These are phyloP conservation scores for Porphyra umbilicalis DNA, from an alignment of 31 red algal genomes.

Conservation along the genomic window DNA sequence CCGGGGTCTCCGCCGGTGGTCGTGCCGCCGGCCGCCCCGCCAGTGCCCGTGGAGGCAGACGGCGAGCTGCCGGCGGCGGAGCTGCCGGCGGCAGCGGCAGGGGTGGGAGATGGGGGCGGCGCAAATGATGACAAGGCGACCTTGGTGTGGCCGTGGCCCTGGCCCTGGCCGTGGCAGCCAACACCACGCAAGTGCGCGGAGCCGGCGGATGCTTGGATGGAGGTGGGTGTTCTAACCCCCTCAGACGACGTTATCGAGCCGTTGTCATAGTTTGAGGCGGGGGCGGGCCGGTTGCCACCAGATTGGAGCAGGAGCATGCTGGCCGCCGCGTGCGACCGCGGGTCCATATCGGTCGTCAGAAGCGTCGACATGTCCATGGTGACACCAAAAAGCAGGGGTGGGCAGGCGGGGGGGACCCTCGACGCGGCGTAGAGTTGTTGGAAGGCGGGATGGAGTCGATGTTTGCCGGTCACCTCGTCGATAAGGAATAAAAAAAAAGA, in stretches of 20 bases:
- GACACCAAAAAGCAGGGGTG: background rate
- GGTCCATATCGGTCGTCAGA: background rate
- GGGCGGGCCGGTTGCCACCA: background rate
- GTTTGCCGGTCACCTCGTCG: background rate
- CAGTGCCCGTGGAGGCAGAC: background rate
- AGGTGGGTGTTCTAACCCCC: background rate
- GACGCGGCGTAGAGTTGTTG: background rate
- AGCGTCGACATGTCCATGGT: background rate
- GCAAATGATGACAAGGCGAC: background rate
- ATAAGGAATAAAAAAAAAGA: background rate
- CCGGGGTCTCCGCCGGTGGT: background rate
- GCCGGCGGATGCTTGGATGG: background rate
- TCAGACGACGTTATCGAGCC: background rate
- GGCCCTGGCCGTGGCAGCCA: background rate
- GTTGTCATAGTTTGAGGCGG: background rate
- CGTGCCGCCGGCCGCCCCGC: background rate
- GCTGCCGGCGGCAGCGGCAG: background rate
- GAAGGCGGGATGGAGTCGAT: background rate
- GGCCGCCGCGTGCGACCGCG: background rate
- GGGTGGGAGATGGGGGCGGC: background rate
- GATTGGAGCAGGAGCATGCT: background rate
- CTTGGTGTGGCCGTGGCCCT: background rate
- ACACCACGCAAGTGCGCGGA: background rate
- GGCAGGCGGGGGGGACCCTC: background rate
- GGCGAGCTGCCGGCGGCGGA: background rate